Conservation (phyloP, 2,329 filamentous ascomycete genomes). For the Talaromyces islandicus region DNA sequence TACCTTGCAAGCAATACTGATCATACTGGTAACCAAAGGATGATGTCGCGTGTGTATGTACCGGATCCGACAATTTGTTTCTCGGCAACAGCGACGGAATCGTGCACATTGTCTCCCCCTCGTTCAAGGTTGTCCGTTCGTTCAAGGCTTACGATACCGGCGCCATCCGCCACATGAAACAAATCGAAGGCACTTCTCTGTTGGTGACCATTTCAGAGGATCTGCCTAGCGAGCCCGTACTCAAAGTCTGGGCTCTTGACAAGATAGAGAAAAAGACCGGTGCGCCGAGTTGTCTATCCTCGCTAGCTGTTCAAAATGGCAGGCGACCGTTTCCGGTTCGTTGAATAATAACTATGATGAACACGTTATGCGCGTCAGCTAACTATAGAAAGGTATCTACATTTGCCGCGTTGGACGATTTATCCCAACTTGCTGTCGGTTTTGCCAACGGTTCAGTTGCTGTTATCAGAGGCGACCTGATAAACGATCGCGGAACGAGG, state of each 20-base stretch:
- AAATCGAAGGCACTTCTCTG: slow-evolving; percentile 79
- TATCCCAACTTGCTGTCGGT: slow-evolving; percentile 88
- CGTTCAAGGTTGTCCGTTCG: slow-evolving; percentile 78
- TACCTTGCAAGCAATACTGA: background rate
- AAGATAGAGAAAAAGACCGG: slow-evolving; percentile 92
- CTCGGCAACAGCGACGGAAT: slow-evolving; percentile 78
- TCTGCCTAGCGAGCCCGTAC: slow-evolving; percentile 73
- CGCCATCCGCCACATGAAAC: slow-evolving; percentile 84
- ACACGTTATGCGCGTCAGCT: background rate
- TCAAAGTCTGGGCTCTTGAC: slow-evolving; percentile 98
- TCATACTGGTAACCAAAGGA: slow-evolving; percentile 31
- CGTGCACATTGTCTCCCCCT: slow-evolving; percentile 79
- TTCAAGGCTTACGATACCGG: slow-evolving; percentile 77
- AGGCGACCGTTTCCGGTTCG: slow-evolving; percentile 84
- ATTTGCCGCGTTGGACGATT: slow-evolving; percentile 77
- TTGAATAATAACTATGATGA: background rate
- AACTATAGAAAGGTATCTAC: slow-evolving; percentile 56
- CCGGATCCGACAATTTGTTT: slow-evolving; percentile 84
- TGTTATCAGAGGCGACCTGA: slow-evolving; percentile 85
- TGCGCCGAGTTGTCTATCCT: slow-evolving; percentile 79
- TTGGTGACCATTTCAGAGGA: slow-evolving; percentile 81
- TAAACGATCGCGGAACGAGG: slow-evolving; percentile 89
- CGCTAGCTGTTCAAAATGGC: slow-evolving; percentile 78
- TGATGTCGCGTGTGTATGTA: slow-evolving; percentile 76
- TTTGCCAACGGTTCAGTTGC: slow-evolving; percentile 95